Evolutionary conservation across 768 basidiomycete species (phyloP).

Genomic region (Lactifluus subvellereus): DNA sequence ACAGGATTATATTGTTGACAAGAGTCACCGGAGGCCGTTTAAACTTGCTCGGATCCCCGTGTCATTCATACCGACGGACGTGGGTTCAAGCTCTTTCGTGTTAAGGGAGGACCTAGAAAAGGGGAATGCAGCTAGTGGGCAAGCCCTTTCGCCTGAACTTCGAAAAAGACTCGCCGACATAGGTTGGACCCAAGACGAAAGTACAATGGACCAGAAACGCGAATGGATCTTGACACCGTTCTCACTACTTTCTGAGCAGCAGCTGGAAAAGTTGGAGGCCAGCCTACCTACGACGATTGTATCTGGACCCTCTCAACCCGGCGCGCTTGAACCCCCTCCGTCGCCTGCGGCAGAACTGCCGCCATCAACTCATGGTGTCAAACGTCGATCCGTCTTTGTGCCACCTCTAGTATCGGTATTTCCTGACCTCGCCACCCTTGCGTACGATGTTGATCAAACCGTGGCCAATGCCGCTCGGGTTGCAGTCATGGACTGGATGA

Average conservation of each 20-base stretch:
- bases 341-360: neutral
- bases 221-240: conserved; percentile 61
- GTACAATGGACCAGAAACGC: conserved; percentile 46
- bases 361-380: conserved; percentile 33
- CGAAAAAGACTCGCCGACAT: conserved; percentile 63
- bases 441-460: conserved; percentile 46
- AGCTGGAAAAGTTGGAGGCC: conserved; percentile 47
- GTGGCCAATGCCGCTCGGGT: conserved; percentile 54
- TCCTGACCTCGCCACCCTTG: conserved; percentile 46
- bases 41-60: conserved; percentile 63
- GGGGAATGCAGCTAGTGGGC: conserved; percentile 39
- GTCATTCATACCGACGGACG: conserved; percentile 70
- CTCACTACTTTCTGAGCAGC: conserved; percentile 52
- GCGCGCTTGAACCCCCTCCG: conserved; percentile 29
- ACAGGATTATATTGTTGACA: conserved; percentile 55
- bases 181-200: conserved; percentile 65
- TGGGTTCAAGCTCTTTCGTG: conserved; percentile 57
- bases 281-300: conserved; percentile 27
- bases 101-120: conserved; percentile 49
- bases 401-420: conserved; percentile 52
- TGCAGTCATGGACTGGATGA: conserved; percentile 58
- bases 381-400: conserved; percentile 63
- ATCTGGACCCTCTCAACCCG: conserved; percentile 27
- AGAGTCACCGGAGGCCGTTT: conserved; percentile 58
- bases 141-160: conserved; percentile 54